Evolutionary conservation across 106 monocot species (phyloP).

Genomic region (Dactylorhiza incarnata): DNA sequence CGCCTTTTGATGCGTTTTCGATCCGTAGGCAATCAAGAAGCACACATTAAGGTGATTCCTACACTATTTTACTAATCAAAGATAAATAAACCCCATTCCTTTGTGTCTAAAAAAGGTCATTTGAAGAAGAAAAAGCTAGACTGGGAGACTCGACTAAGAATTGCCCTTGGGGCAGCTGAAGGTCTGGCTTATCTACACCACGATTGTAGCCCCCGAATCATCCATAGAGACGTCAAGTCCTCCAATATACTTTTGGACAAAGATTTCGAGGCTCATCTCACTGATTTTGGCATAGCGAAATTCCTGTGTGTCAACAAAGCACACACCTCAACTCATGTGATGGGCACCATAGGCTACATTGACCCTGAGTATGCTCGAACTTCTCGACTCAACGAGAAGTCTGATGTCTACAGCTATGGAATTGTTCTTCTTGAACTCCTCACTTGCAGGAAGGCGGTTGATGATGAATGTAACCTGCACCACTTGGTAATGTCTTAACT

Average conservation of each 20-base stretch:
- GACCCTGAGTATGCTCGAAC: constrained; percentile 96
- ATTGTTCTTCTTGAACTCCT: constrained; percentile 87
- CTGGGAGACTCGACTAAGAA: constrained; percentile 57
- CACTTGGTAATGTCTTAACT: constrained; percentile 45
- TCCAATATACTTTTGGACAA: constrained; percentile 91
- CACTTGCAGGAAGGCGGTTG: constrained; percentile 77
- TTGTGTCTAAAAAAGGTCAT: constrained; percentile 33
- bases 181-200: constrained; percentile 93
- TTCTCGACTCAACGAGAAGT: constrained; percentile 88
- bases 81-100: neutral
- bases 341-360: constrained; percentile 97
- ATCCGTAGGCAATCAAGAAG: neutral
- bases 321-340: constrained; percentile 86
- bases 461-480: constrained; percentile 86
- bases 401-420: constrained; percentile 93
- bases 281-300: constrained; percentile 96
- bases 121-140: constrained; percentile 77
- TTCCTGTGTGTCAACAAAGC: constrained; percentile 75
- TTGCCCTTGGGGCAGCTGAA: constrained; percentile 83
- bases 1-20: too few relatives aligned
- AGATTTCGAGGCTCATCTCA: constrained; percentile 82
- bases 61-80: neutral
- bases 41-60: neutral
- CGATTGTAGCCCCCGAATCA: constrained; percentile 88
- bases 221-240: constrained; percentile 90